phyloP scores from a whole-genome alignment of 129 eudicot species.

The Smallanthus sonchifolius region DNA sequence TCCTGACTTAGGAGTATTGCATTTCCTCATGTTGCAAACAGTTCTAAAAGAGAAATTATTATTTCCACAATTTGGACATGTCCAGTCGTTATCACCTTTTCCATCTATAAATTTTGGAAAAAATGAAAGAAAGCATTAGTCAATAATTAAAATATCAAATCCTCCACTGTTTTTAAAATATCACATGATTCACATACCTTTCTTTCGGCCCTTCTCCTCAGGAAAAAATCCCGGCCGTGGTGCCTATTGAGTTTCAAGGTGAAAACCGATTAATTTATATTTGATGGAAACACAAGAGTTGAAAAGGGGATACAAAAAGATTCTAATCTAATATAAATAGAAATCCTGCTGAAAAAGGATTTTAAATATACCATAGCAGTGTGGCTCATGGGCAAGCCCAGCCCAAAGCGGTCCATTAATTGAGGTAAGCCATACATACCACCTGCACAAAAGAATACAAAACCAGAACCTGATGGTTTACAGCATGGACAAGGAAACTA shows the following conservation, averaged over 20 bases:
- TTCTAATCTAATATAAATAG: background rate
- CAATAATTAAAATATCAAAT: background rate
- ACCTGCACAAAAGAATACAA: conserved; percentile 36
- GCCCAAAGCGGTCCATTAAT: conserved; percentile 71
- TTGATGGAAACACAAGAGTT: background rate
- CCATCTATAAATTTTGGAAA: conserved; percentile 36
- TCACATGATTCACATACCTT: conserved; percentile 41
- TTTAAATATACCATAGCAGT: conserved; percentile 51
- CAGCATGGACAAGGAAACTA: background rate
- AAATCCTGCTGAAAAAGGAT: background rate
- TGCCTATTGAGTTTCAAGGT: conserved; percentile 41
- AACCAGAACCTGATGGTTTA: background rate
- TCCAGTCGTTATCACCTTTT: conserved; percentile 89
- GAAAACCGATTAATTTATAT: background rate
- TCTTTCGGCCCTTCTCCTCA: conserved; percentile 58
- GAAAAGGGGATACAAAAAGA: background rate
- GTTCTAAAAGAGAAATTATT: conserved; percentile 85
- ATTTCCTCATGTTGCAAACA: conserved; percentile 96
- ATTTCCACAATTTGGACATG: conserved; percentile 91
- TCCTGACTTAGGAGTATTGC: conserved; percentile 89
- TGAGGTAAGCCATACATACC: conserved; percentile 79
- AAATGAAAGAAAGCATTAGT: background rate
- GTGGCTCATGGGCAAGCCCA: conserved; percentile 63
- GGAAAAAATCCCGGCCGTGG: conserved; percentile 71
- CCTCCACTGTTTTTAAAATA: background rate